Evolutionary conservation across 2,329 filamentous ascomycete genomes (phyloP).

Genomic region (Ascochyta rabiei): DNA sequence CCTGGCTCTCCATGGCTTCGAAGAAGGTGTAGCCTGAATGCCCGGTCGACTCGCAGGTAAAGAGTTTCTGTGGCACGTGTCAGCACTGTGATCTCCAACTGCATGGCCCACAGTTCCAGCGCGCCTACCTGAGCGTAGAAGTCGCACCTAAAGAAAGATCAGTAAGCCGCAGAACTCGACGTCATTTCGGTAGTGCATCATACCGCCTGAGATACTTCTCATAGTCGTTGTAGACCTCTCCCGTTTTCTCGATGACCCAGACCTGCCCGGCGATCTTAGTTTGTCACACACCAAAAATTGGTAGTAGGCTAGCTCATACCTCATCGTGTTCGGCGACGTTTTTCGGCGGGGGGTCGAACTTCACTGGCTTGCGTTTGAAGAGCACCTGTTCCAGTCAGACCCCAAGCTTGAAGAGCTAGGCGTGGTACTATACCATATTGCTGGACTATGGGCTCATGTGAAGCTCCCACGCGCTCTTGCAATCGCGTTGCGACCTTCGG

Average conservation of each 20-base stretch:
- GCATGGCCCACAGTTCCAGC: not conserved
- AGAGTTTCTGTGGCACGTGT: slow-evolving; percentile 67
- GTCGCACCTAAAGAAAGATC: slow-evolving; percentile 69
- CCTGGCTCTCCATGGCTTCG: slow-evolving; percentile 89
- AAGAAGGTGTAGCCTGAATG: slow-evolving; percentile 92
- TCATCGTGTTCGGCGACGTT: slow-evolving; percentile 83
- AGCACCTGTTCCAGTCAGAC: slow-evolving; percentile 69
- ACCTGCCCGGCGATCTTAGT: slow-evolving; percentile 63
- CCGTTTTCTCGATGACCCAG: slow-evolving; percentile 89
- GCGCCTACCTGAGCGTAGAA: slow-evolving; percentile 84
- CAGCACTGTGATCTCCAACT: slow-evolving; percentile 13
- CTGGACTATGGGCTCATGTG: slow-evolving; percentile 36
- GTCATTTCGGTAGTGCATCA: slow-evolving; percentile 42
- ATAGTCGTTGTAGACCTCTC: slow-evolving; percentile 87
- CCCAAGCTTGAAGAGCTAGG: not conserved
- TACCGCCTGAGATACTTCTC: slow-evolving; percentile 86
- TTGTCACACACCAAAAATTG: slow-evolving; percentile 14
- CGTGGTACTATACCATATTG: slow-evolving; percentile 41
- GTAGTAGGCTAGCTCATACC: slow-evolving; percentile 59
- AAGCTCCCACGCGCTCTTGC: slow-evolving; percentile 26
- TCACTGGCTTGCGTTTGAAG: slow-evolving; percentile 94
- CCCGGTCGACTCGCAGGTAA: slow-evolving; percentile 95
- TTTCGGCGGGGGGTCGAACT: slow-evolving; percentile 73
- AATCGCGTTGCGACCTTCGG: slow-evolving; percentile 38
- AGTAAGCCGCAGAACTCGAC: slow-evolving; percentile 21